A percentile compares a stretch with the other conserved stretches of the same genome.
phyloP scores from a whole-genome alignment of 139 green algal genomes.

The Desmodesmus armatus region DNA sequence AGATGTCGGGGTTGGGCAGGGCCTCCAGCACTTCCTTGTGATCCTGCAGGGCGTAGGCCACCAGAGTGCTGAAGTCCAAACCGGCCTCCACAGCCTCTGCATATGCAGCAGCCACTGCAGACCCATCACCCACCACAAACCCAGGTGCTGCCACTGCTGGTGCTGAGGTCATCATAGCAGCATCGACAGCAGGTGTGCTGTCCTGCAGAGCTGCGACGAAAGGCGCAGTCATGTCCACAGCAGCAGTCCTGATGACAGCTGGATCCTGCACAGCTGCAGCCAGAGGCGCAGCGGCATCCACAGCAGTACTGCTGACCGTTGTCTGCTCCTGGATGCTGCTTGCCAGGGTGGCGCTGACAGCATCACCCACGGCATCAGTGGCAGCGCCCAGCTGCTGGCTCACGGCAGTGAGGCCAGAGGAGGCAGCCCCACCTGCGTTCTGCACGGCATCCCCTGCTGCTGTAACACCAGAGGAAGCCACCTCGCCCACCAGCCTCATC shows the following conservation, averaged over 20 bases:
- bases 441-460: conserved; percentile 15
- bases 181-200: background rate
- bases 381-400: background rate
- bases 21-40: too few relatives aligned
- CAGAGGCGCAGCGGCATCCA: too few relatives aligned
- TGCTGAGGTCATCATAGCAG: background rate
- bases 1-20: too few relatives aligned
- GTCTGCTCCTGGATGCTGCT: background rate
- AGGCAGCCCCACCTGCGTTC: background rate
- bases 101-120: background rate
- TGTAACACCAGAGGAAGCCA: background rate
- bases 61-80: too few relatives aligned
- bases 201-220: background rate
- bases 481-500: conserved; percentile 5
- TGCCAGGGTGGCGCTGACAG: background rate
- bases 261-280: background rate
- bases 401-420: background rate
- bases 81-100: too few relatives aligned
- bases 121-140: too few relatives aligned
- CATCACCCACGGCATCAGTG: too few relatives aligned
- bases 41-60: too few relatives aligned
- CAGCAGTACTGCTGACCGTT: too few relatives aligned
- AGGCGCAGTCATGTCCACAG: background rate
- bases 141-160: background rate
- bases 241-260: background rate